phyloP scores from a whole-genome alignment of 345 rosid genomes.

The Eucalyptus cloeziana region DNA sequence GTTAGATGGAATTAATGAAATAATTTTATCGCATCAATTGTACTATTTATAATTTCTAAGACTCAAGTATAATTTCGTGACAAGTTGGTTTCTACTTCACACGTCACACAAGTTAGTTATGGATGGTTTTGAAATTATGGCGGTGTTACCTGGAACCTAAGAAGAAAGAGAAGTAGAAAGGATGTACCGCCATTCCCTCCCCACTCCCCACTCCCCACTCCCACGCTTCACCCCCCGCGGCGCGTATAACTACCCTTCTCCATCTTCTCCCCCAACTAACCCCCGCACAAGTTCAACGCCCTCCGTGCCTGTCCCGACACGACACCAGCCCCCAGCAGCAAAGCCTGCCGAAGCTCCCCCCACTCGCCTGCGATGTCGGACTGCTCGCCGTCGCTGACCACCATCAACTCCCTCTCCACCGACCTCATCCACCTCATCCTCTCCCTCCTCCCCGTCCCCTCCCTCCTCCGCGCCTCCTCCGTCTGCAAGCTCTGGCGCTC shows the following conservation, averaged over 20 bases:
- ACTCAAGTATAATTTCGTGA: too few species aligned
- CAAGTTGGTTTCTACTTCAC: too few species aligned
- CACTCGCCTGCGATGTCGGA: background rate
- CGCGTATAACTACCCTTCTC: background rate
- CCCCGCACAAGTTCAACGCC: background rate
- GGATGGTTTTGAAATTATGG: fast-evolving
- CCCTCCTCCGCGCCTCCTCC: conserved; percentile 61
- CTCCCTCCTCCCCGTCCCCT: conserved; percentile 60
- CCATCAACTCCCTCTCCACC: conserved; percentile 31
- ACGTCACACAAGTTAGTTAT: background rate
- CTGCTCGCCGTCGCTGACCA: conserved; percentile 3
- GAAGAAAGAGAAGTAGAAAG: background rate
- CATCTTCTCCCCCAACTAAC: background rate
- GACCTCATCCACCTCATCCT: conserved; percentile 55
- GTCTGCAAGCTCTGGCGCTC: conserved; percentile 64
- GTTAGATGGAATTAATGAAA: too few species aligned
- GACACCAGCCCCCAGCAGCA: background rate
- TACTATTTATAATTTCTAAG: too few species aligned
- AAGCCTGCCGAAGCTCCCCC: background rate
- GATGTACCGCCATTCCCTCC: background rate
- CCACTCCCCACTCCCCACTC: background rate
- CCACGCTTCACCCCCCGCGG: background rate
- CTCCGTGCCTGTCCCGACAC: background rate
- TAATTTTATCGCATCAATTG: too few species aligned
- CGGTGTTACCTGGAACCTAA: background rate